Conservation (phyloP, 495 filamentous ascomycete genomes). For the Endocarpon pusillum region DNA sequence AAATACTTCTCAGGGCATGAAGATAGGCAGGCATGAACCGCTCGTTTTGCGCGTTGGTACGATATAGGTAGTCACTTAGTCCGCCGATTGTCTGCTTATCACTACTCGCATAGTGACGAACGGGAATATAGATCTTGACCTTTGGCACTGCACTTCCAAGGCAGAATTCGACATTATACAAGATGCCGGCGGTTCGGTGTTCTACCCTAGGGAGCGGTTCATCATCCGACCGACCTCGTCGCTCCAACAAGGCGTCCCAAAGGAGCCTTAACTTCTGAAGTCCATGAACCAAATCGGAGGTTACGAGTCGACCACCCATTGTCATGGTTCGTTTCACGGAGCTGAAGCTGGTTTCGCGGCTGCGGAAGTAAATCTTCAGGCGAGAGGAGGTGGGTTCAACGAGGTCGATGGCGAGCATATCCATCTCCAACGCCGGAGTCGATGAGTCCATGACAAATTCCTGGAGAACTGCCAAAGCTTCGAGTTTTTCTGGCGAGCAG, state of each 20-base stretch:
- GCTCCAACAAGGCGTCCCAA: conserved; percentile 5
- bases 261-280: conserved; percentile 5
- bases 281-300: conserved; percentile 3
- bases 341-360: conserved; percentile 12
- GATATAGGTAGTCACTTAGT: background rate
- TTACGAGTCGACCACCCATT: conserved; percentile 10
- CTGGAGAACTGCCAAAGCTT: conserved; percentile 1
- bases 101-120: conserved; percentile 17
- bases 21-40: background rate
- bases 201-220: conserved; percentile 4
- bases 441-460: conserved; percentile 5
- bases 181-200: conserved; percentile 21
- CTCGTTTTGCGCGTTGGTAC: background rate
- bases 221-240: conserved; percentile 2
- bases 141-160: conserved; percentile 9
- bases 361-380: conserved; percentile 22
- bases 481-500: conserved; percentile 2
- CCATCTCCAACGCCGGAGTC: conserved; percentile 9
- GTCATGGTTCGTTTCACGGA: conserved; percentile 13
- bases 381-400: conserved; percentile 14
- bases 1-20: background rate
- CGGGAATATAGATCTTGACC: conserved; percentile 21
- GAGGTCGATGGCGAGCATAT: conserved; percentile 22
- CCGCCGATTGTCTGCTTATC: conserved; percentile 9
- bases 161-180: conserved; percentile 19